Evolutionary conservation across 495 filamentous ascomycete genomes (phyloP).

Genomic region (Penicillium verhagenii): DNA sequence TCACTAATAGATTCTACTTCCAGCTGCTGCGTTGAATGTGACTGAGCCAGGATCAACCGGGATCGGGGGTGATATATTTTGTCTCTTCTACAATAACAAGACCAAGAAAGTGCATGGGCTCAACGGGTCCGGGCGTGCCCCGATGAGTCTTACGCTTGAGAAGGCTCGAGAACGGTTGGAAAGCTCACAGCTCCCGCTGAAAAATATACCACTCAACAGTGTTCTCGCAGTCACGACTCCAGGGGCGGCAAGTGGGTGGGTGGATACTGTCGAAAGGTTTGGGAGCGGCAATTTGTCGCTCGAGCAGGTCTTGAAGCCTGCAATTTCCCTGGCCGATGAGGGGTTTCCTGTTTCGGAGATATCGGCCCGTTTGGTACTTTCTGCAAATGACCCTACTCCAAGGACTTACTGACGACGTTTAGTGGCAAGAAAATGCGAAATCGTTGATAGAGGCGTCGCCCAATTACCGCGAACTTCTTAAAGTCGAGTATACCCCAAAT

Average conservation of each 20-base stretch:
- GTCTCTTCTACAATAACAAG: neutral
- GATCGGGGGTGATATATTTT: constrained; percentile 2
- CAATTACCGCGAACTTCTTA: neutral
- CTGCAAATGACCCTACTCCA: no score
- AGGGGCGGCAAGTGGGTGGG: neutral
- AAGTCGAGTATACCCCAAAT: neutral
- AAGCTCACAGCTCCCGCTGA: neutral
- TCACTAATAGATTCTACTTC: neutral
- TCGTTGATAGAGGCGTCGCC: neutral
- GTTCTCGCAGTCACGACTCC: neutral
- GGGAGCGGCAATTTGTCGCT: neutral
- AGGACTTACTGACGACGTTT: no score
- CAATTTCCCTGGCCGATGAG: neutral
- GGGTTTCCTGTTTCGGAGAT: constrained; percentile 1
- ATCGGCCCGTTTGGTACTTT: no score
- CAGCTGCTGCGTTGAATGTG: no score
- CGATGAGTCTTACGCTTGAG: neutral
- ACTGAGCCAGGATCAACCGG: constrained; percentile 1
- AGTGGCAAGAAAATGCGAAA: neutral
- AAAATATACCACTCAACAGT: neutral
- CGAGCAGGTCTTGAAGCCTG: neutral
- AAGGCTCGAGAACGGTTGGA: neutral
- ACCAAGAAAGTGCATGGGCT: neutral
- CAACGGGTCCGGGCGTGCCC: neutral
- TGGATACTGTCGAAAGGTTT: constrained; percentile 5